Base-by-base conservation (phyloP, 2,329 filamentous ascomycete species). In the Trichoderma koningiopsis region DNA sequence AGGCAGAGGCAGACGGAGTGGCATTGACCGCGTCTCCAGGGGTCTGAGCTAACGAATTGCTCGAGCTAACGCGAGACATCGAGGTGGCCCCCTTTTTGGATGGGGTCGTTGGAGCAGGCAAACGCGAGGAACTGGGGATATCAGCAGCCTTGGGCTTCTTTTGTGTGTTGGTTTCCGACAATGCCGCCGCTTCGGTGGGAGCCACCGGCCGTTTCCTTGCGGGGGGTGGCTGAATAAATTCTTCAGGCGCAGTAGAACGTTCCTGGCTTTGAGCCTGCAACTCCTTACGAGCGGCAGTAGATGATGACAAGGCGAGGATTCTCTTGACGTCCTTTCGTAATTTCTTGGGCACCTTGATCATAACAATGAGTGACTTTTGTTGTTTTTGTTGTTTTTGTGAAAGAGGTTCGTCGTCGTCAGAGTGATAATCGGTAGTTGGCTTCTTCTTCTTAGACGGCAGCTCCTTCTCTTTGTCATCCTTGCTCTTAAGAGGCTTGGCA, bases 41-140 rank as follows among this genome's bases (percentile, higher is more conserved):
- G 0, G 86, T 88, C 53, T 83, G 80, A 8, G 81, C 82, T 70
- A 84, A 79, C 0, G 86, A 88, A 73, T 84, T 86, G 75, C 77
- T 86, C 0, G 86, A 87, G 62, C 84, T 81, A 40, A 83, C 85
- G 4, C 86, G 83, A 5, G 83, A 85, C 85, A 87, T 87, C 68
- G 84, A 76, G 1, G 81, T 79, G 16, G 83, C 79, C 1, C 81
- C 78, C 68, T 82, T 86, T 71, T 83, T 87, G 11, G 85, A 82
- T 0, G 86, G 86, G 0, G 86, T 88, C 2, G 83, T 83, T 0
- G 85, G 85, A 1, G 78, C 76, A 16, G 79, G 73, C 16, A 80
- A 73, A 59, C 79, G 77, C 29, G 76, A 72, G 5, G 77, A 74
- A 49, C 75, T 76, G 35, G 77, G 73, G 31, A 80, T 74, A 6